Evolutionary conservation across 306 rosid genomes (phyloP).

Genomic region (Acacia confusa): DNA sequence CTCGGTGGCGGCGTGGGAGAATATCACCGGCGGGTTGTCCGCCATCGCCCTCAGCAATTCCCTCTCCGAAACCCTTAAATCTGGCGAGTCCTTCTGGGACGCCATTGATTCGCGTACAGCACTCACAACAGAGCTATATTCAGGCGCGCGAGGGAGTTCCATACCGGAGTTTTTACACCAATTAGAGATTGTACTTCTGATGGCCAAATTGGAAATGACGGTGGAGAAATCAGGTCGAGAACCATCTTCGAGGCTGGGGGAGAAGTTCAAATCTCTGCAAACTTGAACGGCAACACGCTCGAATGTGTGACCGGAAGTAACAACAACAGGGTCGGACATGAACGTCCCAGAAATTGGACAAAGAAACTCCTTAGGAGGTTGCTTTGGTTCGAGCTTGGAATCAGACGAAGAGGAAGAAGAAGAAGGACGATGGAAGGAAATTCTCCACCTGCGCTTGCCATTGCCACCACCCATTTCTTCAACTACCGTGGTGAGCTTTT

Average conservation of each 20-base stretch:
- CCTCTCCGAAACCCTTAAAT: slow-evolving; percentile 70
- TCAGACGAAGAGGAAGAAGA: slow-evolving; percentile 31
- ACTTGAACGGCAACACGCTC: slow-evolving; percentile 70
- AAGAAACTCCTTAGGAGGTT: slow-evolving; percentile 58
- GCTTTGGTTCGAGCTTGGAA: slow-evolving; percentile 30
- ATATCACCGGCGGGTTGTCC: slow-evolving; percentile 57
- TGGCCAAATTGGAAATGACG: slow-evolving; percentile 56
- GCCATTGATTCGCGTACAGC: slow-evolving; percentile 37
- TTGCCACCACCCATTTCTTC: slow-evolving; percentile 56
- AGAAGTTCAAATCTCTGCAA: slow-evolving; percentile 53
- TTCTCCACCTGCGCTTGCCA: slow-evolving; percentile 73
- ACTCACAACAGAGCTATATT: slow-evolving; percentile 50
- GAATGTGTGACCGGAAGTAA: slow-evolving; percentile 85
- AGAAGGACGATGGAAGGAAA: slow-evolving; percentile 57
- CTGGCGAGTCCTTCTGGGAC: neutral
- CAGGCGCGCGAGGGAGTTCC: slow-evolving; percentile 52
- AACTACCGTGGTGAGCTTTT: neutral
- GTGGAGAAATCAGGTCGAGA: slow-evolving; percentile 78
- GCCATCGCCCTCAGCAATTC: slow-evolving; percentile 67
- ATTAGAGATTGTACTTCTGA: slow-evolving; percentile 54
- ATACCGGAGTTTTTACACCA: slow-evolving; percentile 60
- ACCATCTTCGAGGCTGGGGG: slow-evolving; percentile 59
- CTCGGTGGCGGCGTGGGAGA: slow-evolving; percentile 90
- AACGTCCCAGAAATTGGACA: slow-evolving; percentile 68
- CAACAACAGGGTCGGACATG: slow-evolving; percentile 94